Evolutionary conservation across 2,329 filamentous ascomycete genomes (phyloP).

Genomic region (Alternaria sp.): DNA sequence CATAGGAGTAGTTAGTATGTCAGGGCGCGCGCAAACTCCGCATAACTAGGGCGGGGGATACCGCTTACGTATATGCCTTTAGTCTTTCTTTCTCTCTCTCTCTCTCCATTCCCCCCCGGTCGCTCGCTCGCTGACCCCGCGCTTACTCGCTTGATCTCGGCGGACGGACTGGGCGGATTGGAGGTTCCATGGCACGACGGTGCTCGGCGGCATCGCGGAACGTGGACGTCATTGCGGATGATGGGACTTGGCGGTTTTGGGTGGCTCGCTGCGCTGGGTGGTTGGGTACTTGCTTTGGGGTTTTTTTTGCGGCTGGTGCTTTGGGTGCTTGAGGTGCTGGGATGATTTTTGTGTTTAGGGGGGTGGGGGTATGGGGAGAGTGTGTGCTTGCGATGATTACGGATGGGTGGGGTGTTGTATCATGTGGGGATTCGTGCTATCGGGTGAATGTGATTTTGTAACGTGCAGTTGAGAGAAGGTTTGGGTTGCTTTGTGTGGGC

Average conservation of each 20-base stretch:
- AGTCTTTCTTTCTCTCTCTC: background rate
- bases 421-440: conserved; percentile 1
- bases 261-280: background rate
- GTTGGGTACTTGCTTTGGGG: background rate
- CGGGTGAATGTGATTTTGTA: background rate
- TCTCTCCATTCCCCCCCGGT: background rate
- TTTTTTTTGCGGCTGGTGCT: background rate
- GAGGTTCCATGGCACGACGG: background rate
- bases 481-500: background rate
- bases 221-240: background rate
- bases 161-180: background rate
- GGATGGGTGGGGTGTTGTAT: conserved; percentile 1
- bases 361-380: background rate
- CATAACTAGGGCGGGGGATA: background rate
- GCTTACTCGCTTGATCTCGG: background rate
- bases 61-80: background rate
- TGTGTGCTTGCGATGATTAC: background rate
- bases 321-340: background rate
- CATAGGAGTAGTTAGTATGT: background rate
- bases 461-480: background rate
- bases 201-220: conserved; percentile 1
- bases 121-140: background rate
- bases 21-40: background rate
- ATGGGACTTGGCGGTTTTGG: background rate
- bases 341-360: background rate